phyloP scores from a whole-genome alignment of 176 grass and related monocot species.

The Saccharum spontaneum region DNA sequence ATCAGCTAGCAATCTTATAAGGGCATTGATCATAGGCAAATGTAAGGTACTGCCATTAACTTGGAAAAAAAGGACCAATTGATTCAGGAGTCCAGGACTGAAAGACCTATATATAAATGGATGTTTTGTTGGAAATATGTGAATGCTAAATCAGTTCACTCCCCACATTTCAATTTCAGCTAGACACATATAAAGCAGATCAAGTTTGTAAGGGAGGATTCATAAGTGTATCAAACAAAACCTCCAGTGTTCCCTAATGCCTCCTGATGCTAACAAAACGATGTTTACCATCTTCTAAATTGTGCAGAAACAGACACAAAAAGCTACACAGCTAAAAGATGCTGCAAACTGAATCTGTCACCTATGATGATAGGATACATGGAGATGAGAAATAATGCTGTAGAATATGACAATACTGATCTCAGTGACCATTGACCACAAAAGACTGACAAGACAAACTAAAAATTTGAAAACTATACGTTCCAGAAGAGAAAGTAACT shows the following conservation, averaged over 20 bases:
- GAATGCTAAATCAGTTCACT: neutral
- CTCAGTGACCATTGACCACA: neutral
- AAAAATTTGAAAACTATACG: neutral
- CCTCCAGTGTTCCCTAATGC: neutral
- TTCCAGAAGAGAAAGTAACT: neutral
- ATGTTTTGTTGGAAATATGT: neutral
- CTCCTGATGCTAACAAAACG: neutral
- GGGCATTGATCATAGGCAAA: conserved; percentile 6
- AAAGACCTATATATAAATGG: neutral
- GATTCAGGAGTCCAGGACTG: conserved; percentile 15
- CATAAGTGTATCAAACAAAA: neutral
- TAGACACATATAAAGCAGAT: neutral
- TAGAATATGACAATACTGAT: neutral
- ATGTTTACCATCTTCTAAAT: neutral
- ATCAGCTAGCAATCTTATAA: conserved; percentile 13
- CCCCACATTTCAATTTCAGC: neutral
- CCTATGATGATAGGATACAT: neutral
- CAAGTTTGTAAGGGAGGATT: neutral
- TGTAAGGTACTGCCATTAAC: conserved; percentile 18
- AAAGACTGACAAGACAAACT: neutral
- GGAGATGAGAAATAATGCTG: conserved; percentile 11
- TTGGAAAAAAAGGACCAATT: neutral
- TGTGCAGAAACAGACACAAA: neutral
- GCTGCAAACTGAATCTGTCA: neutral
- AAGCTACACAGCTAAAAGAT: neutral